These are phyloP conservation scores for Trifolium dubium DNA, from an alignment of 306 rosid species.

Conservation along the genomic window DNA sequence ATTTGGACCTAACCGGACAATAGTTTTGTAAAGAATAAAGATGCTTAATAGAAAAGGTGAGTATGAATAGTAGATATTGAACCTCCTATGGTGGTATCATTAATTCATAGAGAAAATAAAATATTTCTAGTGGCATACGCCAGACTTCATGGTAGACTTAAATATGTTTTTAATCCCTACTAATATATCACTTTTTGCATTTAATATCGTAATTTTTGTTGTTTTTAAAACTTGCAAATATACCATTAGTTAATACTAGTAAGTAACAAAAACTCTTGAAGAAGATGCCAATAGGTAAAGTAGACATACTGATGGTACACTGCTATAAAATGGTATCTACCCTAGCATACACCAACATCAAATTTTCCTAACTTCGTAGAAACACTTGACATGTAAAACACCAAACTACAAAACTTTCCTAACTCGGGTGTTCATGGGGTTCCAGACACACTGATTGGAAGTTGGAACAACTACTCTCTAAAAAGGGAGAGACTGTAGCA, in stretches of 20 bases:
- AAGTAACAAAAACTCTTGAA: neutral
- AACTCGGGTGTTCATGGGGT: neutral
- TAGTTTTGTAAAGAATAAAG: neutral
- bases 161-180: too few relatives aligned
- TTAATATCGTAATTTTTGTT: neutral
- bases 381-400: neutral
- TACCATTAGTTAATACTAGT: neutral
- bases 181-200: neutral
- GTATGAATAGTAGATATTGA: neutral
- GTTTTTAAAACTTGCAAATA: too few relatives aligned
- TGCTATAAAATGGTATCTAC: too few relatives aligned
- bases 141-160: too few relatives aligned
- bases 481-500: neutral
- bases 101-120: neutral
- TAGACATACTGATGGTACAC: too few relatives aligned
- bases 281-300: neutral
- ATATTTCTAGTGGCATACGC: too few relatives aligned
- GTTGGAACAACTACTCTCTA: neutral
- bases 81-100: neutral
- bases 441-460: neutral
- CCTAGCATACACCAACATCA: neutral
- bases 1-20: neutral
- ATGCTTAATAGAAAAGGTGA: neutral
- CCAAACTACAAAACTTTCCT: neutral
- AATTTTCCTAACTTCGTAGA: neutral